Evolutionary conservation across 768 basidiomycete species (phyloP).

Genomic region (Mycena belliarum): DNA sequence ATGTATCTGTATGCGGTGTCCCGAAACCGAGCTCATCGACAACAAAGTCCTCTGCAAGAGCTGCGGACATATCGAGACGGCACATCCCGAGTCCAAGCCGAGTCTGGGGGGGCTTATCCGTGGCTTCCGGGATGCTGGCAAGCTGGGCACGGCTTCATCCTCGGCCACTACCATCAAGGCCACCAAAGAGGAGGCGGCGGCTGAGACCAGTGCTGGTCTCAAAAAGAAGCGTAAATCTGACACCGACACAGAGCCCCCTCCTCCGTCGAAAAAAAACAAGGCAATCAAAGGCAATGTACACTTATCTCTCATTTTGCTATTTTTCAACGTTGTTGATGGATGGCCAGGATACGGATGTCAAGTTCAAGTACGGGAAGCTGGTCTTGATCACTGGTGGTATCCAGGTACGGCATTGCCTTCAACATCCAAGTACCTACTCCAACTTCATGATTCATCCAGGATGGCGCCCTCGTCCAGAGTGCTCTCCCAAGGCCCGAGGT

Average conservation of each 20-base stretch:
- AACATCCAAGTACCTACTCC: too few relatives aligned
- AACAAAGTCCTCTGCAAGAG: not conserved
- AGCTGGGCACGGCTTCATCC: not conserved
- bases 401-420: not conserved
- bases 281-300: not conserved
- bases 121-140: not conserved
- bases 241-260: not conserved
- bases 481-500: not conserved
- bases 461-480: not conserved
- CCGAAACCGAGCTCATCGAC: not conserved
- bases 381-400: not conserved
- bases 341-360: too few relatives aligned
- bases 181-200: conserved; percentile 1
- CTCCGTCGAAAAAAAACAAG: not conserved
- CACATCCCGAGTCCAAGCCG: conserved; percentile 1
- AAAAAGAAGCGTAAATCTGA: conserved; percentile 1
- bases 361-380: not conserved
- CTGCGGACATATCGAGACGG: conserved; percentile 5
- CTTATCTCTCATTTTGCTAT: not conserved
- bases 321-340: too few relatives aligned
- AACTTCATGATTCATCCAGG: not conserved
- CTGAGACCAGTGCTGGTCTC: conserved; percentile 3
- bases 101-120: not conserved
- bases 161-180: not conserved
- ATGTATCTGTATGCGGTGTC: conserved; percentile 1